Base-by-base conservation (phyloP, 148 eudicot species). In the Beta vulgaris region DNA sequence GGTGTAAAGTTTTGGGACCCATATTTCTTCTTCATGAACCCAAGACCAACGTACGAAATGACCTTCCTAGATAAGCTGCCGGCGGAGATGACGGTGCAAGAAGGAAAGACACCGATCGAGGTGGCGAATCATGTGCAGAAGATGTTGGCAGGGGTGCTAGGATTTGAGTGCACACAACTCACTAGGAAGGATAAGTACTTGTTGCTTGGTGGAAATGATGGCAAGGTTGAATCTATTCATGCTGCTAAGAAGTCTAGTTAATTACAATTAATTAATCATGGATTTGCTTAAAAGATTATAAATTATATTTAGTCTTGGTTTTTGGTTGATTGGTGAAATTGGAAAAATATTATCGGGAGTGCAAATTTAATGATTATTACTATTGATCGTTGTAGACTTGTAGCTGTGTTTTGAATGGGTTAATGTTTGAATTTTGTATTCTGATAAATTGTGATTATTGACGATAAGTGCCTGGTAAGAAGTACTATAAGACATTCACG, bases 1-100 rank as follows among this genome's bases (percentile, higher is more conserved):
- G 99, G 99, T 4, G 87, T 91, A 8, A 96, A 96, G 59, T 96
- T 96, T 74, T 96, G 99, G 99, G 99, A 96, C 69, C 84, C 94
- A 1, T 96, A 92, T 72, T 92, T 85, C 87, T 96, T 82, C 80
- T 96, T 96, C 89, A 96, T 96, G 99, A 96, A 96, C 82, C 99
- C 99, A 0, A 84, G 97, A 73, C 99, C 99, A 3, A 86, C 91
- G 0, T 96, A 96, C 65, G 98, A 96, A 79, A 75, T 87, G 6
- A 96, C 99, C 9, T 96, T 96, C 73, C 88, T 96, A 0, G 90
- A 92, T 34, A 77, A 81, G 73, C 71, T 96, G 73, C 99, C 99
- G 0, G 70, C 74, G 57, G 93, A 89, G 86, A 91, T 92, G 93
- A 89, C 99, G 2, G 81, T 85, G 42, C 84, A 84, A 81, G 88